These are phyloP conservation scores for Volvox reticuliferus DNA, from an alignment of 139 green algal genomes.

Conservation along the genomic window DNA sequence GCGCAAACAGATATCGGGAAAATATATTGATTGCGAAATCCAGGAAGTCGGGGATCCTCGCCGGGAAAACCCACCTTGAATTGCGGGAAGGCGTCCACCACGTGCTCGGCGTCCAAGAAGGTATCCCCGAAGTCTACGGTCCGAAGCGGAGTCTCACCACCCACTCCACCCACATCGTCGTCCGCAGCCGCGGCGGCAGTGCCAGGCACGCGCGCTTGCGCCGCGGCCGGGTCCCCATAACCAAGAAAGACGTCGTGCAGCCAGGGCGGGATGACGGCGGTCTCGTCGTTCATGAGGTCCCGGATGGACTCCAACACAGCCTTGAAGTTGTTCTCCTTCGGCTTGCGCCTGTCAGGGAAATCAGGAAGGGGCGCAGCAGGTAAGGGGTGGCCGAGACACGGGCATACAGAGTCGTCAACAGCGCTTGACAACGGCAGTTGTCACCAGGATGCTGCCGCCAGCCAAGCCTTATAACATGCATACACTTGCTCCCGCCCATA, in stretches of 20 bases:
- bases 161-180: background rate
- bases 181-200: background rate
- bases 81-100: conserved; percentile 89
- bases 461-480: too few relatives aligned
- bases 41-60: background rate
- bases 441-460: too few relatives aligned
- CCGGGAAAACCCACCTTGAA: conserved; percentile 63
- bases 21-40: too few relatives aligned
- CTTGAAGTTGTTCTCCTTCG: conserved; percentile 99
- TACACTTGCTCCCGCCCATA: too few relatives aligned
- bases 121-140: conserved; percentile 94
- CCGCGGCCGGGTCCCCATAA: conserved; percentile 92
- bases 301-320: conserved; percentile 95
- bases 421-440: too few relatives aligned
- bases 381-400: background rate
- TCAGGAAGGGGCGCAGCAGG: too few relatives aligned
- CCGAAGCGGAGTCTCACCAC: conserved; percentile 52
- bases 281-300: conserved; percentile 93
- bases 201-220: conserved; percentile 56
- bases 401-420: too few relatives aligned
- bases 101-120: conserved; percentile 93
- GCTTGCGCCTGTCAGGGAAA: conserved; percentile 64
- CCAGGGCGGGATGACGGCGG: conserved; percentile 87
- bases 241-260: conserved; percentile 98
- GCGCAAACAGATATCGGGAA: too few relatives aligned